Evolutionary conservation across 495 filamentous ascomycete genomes (phyloP).

Genomic region (Hyaloscypha bicolor): DNA sequence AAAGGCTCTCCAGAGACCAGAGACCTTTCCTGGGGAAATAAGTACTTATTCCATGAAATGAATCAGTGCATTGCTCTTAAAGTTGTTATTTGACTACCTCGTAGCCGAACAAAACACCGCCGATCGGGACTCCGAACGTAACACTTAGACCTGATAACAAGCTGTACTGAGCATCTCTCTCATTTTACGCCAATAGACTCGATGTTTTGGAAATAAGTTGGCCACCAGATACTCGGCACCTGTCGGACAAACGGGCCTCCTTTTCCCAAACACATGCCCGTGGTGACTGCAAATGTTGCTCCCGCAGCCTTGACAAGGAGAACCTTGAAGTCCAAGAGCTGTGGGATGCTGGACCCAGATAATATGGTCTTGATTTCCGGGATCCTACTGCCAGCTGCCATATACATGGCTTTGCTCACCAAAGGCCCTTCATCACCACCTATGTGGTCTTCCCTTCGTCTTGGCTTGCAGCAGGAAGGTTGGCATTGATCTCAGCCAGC

Average conservation of each 20-base stretch:
- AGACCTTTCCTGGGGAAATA: conserved; percentile 59
- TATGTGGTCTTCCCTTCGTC: conserved; percentile 10
- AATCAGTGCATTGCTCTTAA: neutral
- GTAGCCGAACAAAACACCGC: conserved; percentile 59
- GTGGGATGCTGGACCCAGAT: conserved; percentile 60
- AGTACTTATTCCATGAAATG: conserved; percentile 48
- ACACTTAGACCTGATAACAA: conserved; percentile 56
- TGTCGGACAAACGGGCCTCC: conserved; percentile 61
- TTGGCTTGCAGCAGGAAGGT: conserved; percentile 44
- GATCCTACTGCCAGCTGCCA: conserved; percentile 59
- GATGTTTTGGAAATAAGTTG: conserved; percentile 52
- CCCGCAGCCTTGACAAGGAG: conserved; percentile 59
- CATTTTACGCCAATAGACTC: conserved; percentile 53
- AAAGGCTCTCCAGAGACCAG: conserved; percentile 60
- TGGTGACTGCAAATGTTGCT: conserved; percentile 56
- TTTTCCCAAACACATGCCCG: conserved; percentile 61
- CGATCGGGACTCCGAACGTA: conserved; percentile 63
- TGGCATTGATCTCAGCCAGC: conserved; percentile 47
- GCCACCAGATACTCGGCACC: conserved; percentile 59
- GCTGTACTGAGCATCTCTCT: conserved; percentile 57
- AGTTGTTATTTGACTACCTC: conserved; percentile 35
- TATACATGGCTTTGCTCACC: conserved; percentile 54
- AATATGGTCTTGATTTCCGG: conserved; percentile 64
- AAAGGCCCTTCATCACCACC: conserved; percentile 18
- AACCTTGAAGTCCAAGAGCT: conserved; percentile 56